Conservation (phyloP, 2,329 filamentous ascomycete species). For the Neonectria ditissima region DNA sequence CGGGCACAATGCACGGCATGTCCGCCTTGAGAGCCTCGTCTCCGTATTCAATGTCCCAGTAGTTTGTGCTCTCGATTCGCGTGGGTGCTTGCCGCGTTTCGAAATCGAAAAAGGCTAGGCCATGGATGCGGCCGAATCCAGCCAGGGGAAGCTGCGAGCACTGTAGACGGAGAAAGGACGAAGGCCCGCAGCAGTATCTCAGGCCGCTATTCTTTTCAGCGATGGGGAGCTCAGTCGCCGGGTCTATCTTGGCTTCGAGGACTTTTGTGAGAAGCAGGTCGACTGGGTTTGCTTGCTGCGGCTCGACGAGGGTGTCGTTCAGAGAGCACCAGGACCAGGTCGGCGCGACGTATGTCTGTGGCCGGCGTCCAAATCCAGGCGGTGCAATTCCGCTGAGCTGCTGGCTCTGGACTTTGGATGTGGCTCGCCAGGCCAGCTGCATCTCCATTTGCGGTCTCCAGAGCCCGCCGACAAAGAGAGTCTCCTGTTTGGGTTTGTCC, state of each 20-base stretch:
- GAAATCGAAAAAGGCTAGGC: not conserved
- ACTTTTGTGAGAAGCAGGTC: slow-evolving; percentile 9
- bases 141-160: slow-evolving; percentile 20
- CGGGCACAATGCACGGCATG: slow-evolving; percentile 12
- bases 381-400: slow-evolving; percentile 1
- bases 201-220: not conserved
- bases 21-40: slow-evolving; percentile 19
- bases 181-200: slow-evolving; percentile 14
- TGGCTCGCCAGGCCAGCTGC: slow-evolving; percentile 31
- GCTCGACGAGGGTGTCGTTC: slow-evolving; percentile 22
- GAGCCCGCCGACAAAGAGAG: slow-evolving; percentile 21
- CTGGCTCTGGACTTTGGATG: slow-evolving; percentile 8
- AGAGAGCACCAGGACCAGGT: slow-evolving; percentile 33
- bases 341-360: slow-evolving; percentile 10
- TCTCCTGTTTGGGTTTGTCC: not conserved
- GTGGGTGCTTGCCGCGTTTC: not conserved
- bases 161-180: slow-evolving; percentile 11
- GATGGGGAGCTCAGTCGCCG: not conserved
- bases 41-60: slow-evolving; percentile 24
- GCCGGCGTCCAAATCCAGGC: slow-evolving; percentile 6
- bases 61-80: slow-evolving; percentile 3
- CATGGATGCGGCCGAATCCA: not conserved
- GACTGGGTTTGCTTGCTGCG: not conserved
- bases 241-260: not conserved
- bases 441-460: slow-evolving; percentile 19